Conservation (phyloP, 768 basidiomycete genomes). For the Gyrodon lividus region DNA sequence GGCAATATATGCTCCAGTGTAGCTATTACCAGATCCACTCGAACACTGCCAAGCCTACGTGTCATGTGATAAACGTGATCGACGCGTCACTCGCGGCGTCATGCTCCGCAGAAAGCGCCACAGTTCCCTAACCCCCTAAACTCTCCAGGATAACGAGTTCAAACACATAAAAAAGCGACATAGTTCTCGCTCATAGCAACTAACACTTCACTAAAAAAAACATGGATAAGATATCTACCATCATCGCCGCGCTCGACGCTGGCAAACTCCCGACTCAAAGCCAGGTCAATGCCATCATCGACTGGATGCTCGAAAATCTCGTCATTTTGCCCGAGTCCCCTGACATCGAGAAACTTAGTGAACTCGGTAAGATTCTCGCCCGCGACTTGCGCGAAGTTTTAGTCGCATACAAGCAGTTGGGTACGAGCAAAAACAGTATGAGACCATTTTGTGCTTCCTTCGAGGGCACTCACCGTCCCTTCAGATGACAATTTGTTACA, state of each 20-base stretch:
- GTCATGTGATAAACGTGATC: background rate
- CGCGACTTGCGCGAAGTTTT: conserved; percentile 50
- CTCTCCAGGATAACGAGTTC: no score
- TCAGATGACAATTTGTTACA: conserved; percentile 66
- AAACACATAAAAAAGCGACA: no score
- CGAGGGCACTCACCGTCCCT: background rate
- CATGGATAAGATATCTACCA: conserved; percentile 64
- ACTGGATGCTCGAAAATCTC: conserved; percentile 51
- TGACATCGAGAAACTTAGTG: conserved; percentile 44
- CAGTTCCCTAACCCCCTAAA: no score
- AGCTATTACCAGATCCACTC: no score
- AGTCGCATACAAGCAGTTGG: conserved; percentile 55
- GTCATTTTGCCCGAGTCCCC: conserved; percentile 46
- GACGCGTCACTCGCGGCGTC: background rate
- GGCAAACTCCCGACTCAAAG: conserved; percentile 67
- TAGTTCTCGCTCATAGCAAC: no score
- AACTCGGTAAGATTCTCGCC: conserved; percentile 53
- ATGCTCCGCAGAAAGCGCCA: background rate
- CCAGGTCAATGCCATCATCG: conserved; percentile 53
- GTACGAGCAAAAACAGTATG: conserved; percentile 56
- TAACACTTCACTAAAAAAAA: background rate
- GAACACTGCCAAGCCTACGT: no score
- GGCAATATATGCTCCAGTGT: conserved; percentile 14
- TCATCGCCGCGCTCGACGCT: conserved; percentile 67
- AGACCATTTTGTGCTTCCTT: background rate